Evolutionary conservation across 75 land plant species (phyloP), one percentile per base, ranked within the genome.

Genomic region (Larix kaempferi): DNA sequence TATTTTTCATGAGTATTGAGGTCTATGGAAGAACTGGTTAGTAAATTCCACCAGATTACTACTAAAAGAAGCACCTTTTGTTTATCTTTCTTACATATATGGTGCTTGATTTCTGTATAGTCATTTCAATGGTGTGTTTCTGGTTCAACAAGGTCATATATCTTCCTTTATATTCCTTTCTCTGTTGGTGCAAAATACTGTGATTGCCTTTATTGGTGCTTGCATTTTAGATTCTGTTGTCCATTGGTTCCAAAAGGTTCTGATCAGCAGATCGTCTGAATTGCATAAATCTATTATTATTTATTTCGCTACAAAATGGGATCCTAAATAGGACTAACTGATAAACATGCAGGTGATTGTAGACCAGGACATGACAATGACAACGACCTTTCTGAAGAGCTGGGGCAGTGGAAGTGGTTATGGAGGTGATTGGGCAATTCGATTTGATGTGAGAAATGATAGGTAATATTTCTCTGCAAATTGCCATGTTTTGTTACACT

Each of bases 351-450:
- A 86, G 88, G 81, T 82, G 57, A 41, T 96, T 66, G 82, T 89
- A 58, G 99, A 96, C 73, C 88, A 92, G 54, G 86, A 76, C 1
- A 14, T 92, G 79, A 52, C 64, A 12, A 84, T 96, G 39, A 77
- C 82, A 11, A 95, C 99, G 35, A 89, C 88, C 58, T 96, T 96
- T 76, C 65, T 94, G 71, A 96, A 96, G 78, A 80, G 84, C 29
- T 82, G 84, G 79, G 83, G 77, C 56, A 74, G 72, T 62, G 89
- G 85, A 35, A 92, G 95, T 84, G 99, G 95, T n/a, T 96, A 91
- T 87, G 99, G 99, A 76, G 99, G 99, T 56, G 99, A 96, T 65
- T 96, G 99, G 99, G 90, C 93, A 37, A 89, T 96, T 61, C 87
- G 92, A 78, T 23, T 96, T 57, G 82, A 89, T 73, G 84, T 81